Conservation (phyloP, 306 rosid species). For the Carpinus fangiana region DNA sequence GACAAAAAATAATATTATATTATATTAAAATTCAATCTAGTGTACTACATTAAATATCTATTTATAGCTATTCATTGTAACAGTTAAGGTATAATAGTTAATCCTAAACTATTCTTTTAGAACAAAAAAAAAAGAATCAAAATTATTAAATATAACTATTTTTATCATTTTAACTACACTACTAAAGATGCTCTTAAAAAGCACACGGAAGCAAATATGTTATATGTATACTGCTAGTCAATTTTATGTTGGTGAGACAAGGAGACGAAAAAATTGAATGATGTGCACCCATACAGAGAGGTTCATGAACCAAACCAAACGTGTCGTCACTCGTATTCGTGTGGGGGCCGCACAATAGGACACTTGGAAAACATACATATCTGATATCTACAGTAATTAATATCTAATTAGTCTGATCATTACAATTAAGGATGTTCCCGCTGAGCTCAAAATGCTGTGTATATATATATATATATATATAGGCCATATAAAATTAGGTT, state of each 20-base stretch:
- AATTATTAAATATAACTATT: too few relatives aligned
- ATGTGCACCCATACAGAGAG: neutral
- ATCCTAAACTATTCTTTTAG: too few relatives aligned
- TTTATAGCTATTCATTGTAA: too few relatives aligned
- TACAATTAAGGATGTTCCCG: neutral
- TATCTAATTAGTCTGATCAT: neutral
- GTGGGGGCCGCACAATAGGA: conserved; percentile 34
- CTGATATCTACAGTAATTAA: too few relatives aligned
- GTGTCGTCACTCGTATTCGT: conserved; percentile 11
- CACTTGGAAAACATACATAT: neutral
- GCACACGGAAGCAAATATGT: neutral
- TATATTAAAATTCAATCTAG: too few relatives aligned
- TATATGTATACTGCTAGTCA: conserved; percentile 19
- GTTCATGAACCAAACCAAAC: conserved; percentile 41
- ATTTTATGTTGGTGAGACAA: neutral
- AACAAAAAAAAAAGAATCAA: too few relatives aligned
- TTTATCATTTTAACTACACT: too few relatives aligned
- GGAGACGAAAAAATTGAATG: neutral
- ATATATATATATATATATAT: neutral
- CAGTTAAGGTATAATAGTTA: too few relatives aligned
- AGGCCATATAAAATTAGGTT: conserved; percentile 22
- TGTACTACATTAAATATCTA: too few relatives aligned
- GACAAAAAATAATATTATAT: too few relatives aligned
- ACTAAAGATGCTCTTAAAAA: too few relatives aligned
- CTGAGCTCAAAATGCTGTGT: neutral